Conservation (phyloP, 202 grass and related monocot species). For the Hordeum pubiflorum region DNA sequence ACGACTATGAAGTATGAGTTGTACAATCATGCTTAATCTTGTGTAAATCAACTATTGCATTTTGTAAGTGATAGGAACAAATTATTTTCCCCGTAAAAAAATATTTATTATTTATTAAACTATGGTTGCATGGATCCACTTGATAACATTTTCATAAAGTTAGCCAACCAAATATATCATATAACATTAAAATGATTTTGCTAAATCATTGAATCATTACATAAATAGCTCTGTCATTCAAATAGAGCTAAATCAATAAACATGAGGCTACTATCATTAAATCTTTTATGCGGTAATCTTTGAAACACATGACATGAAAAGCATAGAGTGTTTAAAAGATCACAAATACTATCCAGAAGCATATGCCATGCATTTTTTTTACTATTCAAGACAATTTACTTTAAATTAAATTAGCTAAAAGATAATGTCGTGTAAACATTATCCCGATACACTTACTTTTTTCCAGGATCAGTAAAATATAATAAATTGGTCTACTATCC, state of each 20-base stretch:
- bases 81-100: no score
- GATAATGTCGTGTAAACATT: background rate
- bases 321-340: background rate
- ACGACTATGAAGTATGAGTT: background rate
- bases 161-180: background rate
- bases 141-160: background rate
- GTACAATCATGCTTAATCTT: background rate
- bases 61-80: background rate
- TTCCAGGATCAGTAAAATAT: no score
- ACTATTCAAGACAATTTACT: background rate
- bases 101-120: background rate
- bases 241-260: background rate
- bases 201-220: background rate
- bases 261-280: background rate
- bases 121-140: background rate
- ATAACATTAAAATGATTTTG: background rate
- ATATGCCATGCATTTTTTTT: background rate
- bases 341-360: background rate
- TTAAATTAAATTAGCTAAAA: background rate
- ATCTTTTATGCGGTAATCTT: background rate
- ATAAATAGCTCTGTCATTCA: background rate
- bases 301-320: background rate
- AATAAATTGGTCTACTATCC: no score
- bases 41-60: background rate
- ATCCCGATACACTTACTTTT: no score